phyloP scores from a whole-genome alignment of 1,284 basidiomycete species.

The Takashimella tepidaria region DNA sequence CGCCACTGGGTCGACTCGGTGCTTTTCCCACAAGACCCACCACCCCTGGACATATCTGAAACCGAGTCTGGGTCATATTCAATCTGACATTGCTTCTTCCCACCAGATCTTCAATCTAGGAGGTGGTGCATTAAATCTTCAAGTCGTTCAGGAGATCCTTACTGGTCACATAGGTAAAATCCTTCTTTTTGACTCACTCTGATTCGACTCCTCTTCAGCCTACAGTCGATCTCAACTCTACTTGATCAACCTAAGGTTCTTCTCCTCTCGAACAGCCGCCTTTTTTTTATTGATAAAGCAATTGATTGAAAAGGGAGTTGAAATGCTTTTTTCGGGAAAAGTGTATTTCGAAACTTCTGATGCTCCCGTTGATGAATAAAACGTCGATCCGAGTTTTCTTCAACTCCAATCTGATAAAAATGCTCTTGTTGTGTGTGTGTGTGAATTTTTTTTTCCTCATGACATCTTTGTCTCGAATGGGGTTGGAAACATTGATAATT shows the following conservation, averaged over 20 bases:
- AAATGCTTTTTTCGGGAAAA: conserved; percentile 43
- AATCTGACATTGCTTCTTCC: conserved; percentile 33
- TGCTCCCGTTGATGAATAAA: conserved; percentile 21
- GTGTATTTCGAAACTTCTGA: conserved; percentile 27
- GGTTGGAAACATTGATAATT: conserved; percentile 48
- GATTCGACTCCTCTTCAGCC: conserved; percentile 29
- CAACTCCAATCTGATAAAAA: conserved; percentile 33
- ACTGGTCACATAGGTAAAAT: conserved; percentile 26
- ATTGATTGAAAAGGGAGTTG: conserved; percentile 40
- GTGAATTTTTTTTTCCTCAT: too few species aligned
- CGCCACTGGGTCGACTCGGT: conserved; percentile 42
- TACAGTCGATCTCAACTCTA: conserved; percentile 7
- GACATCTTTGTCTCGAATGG: conserved; percentile 50
- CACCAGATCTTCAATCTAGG: conserved; percentile 46
- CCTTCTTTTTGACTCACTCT: conserved; percentile 25
- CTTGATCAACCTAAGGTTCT: conserved; percentile 18
- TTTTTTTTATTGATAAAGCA: conserved; percentile 27
- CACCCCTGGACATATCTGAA: background rate
- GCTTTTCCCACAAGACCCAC: conserved; percentile 22
- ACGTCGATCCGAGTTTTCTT: conserved; percentile 35
- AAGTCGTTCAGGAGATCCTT: conserved; percentile 44
- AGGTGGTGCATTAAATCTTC: conserved; percentile 50
- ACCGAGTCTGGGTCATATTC: too few species aligned
- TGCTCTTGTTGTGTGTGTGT: too few species aligned
- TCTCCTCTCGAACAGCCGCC: conserved; percentile 23